Evolutionary conservation across 345 rosid genomes (phyloP).

Genomic region (Brassica incana): DNA sequence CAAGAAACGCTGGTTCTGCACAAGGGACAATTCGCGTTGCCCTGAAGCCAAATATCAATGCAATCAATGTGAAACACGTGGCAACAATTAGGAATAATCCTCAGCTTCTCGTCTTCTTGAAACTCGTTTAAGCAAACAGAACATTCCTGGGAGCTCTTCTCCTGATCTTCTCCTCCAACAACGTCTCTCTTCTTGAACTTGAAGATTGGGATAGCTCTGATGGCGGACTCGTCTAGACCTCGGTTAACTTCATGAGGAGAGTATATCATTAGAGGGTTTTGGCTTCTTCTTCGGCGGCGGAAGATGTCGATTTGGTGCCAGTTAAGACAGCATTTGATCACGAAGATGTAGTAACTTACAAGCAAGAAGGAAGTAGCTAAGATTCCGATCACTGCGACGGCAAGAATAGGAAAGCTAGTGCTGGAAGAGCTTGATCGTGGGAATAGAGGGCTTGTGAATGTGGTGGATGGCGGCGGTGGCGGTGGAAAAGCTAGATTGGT

Average conservation of each 20-base stretch:
- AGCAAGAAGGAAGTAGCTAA: constrained; percentile 80
- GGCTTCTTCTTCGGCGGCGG: constrained; percentile 48
- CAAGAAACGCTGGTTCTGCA: constrained; percentile 83
- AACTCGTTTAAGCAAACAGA: constrained; percentile 91
- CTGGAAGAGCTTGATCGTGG: constrained; percentile 31
- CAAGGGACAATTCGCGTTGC: constrained; percentile 85
- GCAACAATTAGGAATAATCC: constrained; percentile 73
- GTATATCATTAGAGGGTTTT: constrained; percentile 50
- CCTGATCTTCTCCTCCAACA: constrained; percentile 34
- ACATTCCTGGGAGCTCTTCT: constrained; percentile 59
- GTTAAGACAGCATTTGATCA: constrained; percentile 85
- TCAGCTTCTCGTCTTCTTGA: constrained; percentile 78
- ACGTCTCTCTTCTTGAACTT: constrained; percentile 57
- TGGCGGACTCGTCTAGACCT: constrained; percentile 78
- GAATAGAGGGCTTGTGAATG: constrained; percentile 33
- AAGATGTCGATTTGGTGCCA: constrained; percentile 77
- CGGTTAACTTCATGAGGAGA: constrained; percentile 48
- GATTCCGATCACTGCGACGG: constrained; percentile 80
- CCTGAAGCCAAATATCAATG: constrained; percentile 92
- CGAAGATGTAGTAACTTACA: constrained; percentile 83
- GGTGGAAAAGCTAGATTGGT: constrained; percentile 38
- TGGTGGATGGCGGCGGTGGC: constrained; percentile 12
- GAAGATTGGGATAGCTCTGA: constrained; percentile 77
- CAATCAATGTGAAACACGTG: constrained; percentile 93
- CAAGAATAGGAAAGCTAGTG: constrained; percentile 60